Base-by-base conservation (phyloP, 2,329 filamentous ascomycete genomes). In the Aspergillus unguis region DNA sequence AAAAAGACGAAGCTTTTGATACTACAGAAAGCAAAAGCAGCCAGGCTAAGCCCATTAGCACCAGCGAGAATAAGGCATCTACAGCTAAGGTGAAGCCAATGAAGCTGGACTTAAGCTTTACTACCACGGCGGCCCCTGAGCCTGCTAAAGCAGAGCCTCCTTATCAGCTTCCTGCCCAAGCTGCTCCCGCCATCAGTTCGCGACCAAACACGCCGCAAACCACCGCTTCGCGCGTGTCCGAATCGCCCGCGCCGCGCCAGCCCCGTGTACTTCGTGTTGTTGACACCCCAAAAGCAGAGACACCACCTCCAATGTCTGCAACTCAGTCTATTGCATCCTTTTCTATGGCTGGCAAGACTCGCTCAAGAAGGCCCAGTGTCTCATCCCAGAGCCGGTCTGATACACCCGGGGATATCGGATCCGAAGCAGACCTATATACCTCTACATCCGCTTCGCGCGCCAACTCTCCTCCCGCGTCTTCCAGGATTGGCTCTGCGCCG, bases 381-480 rank as follows among this genome's bases (percentile, higher is more conserved):
- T 79, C 81, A 6, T 84, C 82, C 1, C 71, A 78, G 45, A 82
- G 82, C 56, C 70, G 74, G n/a, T 81, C 84, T 10, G 81, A 80
- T 11, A 85, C 83, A 1, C 82, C 84, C 9, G 83, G 77, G 49
- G 81, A 85, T 47, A 64, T 79, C 6, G 72, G 81, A 9, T 85
- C 81, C 10, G 84, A 86, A 58, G 80, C 75, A 48, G 78, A 81
- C 49, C 79, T 78, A 1, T 72, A 82, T 53, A 79, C 81, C 2
- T 84, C 82, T 1, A 75, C 81, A 1, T 84, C 82, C 3, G 71
- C 78, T 11, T 85, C 84, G 7, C 78, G 83, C 33, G 78, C 83
- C 23, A 84, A 77, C 60, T 85, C 83, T 1, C 82, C 83, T 31
- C 73, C 72, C 28, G 73, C 72, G 9, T 73, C 73, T 26, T 73